Evolutionary conservation across 2,329 filamentous ascomycete species (phyloP), one percentile per base, ranked within the genome.

Genomic region (Tricladium varicosporioides): DNA sequence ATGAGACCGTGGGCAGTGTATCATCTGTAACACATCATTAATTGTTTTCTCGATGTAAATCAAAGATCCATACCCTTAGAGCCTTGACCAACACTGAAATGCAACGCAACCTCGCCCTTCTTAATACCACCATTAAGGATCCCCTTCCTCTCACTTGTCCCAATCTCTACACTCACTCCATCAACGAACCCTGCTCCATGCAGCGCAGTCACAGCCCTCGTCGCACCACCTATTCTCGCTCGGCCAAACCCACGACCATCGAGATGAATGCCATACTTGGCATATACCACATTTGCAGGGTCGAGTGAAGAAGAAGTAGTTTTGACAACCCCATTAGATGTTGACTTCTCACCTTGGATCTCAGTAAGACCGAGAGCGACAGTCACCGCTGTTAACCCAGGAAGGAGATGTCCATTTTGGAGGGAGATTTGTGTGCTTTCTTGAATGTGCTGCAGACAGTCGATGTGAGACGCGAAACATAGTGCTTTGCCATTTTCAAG

Each of bases 341-440:
- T 81, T 18, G 67, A 69, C 1, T 63, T 59, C 51, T 79, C 76
- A 1, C 67, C 70, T 16, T 69, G 64, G 43, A 83, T 82, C 62
- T 83, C 81, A 10, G 70, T 67, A 3, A 83, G 69, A 1, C 81
- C 81, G 1, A 84, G 72, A 7, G 68, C 64, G 5, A 72, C 71
- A 3, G 78, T 75, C 33, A 83, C 71, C 2, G 78, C 75, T n/a
- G 76, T 80, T 32, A 83, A 65, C 0, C 79, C 74, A 2, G 80
- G 76, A 7, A 76, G 72, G 36, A 81, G 63, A 59, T 81, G 69
- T 2, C 79, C 80, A 44, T 82, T 70, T 13, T 70, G 47, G 2
- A 82, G 71, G 2, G 68, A 33, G 14, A 81, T 65, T 3, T 65
- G 60, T 16, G 65, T 62, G 51, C 65, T 58, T 16, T 63, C 58